Percentiles rank a stretch among this genome's conserved stretches.
Evolutionary conservation across 192 early-diverging fungal species (phyloP).

Genomic region (Coemansia sp.): DNA sequence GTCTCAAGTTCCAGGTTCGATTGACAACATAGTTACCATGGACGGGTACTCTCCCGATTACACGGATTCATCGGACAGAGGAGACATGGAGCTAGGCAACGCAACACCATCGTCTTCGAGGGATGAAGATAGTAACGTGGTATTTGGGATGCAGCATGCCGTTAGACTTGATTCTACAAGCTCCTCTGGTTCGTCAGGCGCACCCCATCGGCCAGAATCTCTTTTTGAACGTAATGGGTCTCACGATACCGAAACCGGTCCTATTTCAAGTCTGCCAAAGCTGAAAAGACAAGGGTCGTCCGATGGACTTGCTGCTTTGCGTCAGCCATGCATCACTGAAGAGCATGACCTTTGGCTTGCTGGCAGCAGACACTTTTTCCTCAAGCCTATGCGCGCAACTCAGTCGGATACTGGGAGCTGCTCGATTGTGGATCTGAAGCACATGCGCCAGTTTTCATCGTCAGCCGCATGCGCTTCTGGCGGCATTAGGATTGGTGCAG

Average conservation of each 20-base stretch:
- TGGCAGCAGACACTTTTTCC: slow-evolving; percentile 9
- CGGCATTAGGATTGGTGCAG: slow-evolving; percentile 17
- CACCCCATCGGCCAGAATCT: slow-evolving; percentile 18
- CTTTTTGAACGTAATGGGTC: slow-evolving; percentile 31
- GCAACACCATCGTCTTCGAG: slow-evolving; percentile 4
- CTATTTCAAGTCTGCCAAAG: slow-evolving; percentile 32
- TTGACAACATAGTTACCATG: slow-evolving; percentile 14
- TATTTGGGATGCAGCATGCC: not conserved
- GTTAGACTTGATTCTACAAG: not conserved
- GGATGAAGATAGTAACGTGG: slow-evolving; percentile 4
- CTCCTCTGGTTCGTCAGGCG: slow-evolving; percentile 29
- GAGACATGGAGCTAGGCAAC: not conserved
- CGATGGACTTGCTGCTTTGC: not conserved
- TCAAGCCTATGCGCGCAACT: slow-evolving; percentile 15
- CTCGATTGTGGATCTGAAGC: slow-evolving; percentile 18
- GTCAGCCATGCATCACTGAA: not conserved
- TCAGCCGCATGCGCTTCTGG: slow-evolving; percentile 14
- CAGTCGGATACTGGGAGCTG: slow-evolving; percentile 11
- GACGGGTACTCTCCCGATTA: slow-evolving; percentile 43
- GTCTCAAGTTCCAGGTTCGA: slow-evolving; percentile 10
- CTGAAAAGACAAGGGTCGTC: slow-evolving; percentile 7
- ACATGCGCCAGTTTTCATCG: slow-evolving; percentile 25
- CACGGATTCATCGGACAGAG: slow-evolving; percentile 21
- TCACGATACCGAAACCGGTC: slow-evolving; percentile 30
- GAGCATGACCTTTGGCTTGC: slow-evolving; percentile 5